A percentile compares a stretch with the other conserved stretches of the same genome.
These are phyloP conservation scores for Tulasnella sp. DNA, from an alignment of 768 basidiomycete species.

Conservation along the genomic window DNA sequence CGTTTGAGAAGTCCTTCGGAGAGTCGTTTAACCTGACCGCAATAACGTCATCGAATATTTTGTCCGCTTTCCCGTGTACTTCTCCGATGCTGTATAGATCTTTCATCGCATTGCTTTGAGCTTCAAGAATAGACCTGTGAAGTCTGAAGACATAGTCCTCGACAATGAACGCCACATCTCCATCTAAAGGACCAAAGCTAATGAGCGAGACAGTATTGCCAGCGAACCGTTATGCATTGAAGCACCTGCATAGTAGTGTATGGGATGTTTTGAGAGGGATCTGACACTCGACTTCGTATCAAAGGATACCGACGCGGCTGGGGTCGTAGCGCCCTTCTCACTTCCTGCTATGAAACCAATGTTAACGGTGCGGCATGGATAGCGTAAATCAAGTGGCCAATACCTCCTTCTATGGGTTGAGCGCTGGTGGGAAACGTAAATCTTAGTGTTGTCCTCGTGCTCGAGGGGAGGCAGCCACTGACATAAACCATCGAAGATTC, in stretches of 20 bases:
- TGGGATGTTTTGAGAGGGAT: background rate
- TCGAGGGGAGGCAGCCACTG: background rate
- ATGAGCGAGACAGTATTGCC: background rate
- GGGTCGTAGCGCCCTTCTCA: background rate
- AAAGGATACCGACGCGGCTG: background rate
- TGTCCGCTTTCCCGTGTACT: background rate
- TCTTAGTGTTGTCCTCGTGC: background rate
- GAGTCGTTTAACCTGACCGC: background rate
- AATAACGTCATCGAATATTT: background rate
- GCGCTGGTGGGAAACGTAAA: background rate
- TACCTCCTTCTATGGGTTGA: too few relatives aligned
- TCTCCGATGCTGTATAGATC: background rate
- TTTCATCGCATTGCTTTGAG: background rate
- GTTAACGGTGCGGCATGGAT: background rate
- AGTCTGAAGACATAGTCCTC: slow-evolving; percentile 4
- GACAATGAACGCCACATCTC: background rate
- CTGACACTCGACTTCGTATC: background rate
- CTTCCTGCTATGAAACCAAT: background rate
- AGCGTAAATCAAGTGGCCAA: too few relatives aligned
- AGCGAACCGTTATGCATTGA: background rate
- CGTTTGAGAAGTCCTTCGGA: background rate
- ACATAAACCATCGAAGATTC: background rate
- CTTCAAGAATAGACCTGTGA: background rate
- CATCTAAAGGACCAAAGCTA: background rate
- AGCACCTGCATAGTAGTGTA: background rate